Percentiles rank a stretch among this genome's conserved stretches.
phyloP scores from a whole-genome alignment of 73 alveolate genomes.

The Breviolum minutum region DNA sequence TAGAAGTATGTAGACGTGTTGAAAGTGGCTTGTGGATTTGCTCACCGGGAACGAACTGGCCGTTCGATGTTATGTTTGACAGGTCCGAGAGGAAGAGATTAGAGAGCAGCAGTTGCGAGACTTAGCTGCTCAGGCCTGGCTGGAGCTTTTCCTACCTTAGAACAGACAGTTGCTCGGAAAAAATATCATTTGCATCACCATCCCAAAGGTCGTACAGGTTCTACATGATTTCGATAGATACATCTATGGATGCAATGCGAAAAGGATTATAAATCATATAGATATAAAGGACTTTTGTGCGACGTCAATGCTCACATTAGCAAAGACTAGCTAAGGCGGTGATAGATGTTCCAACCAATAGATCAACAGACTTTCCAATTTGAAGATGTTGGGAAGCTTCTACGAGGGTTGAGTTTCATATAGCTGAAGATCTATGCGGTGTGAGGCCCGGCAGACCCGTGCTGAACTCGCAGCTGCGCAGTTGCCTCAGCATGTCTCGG shows the following conservation, averaged over 20 bases:
- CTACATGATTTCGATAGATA: too few species aligned
- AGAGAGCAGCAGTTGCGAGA: slow-evolving; percentile 95
- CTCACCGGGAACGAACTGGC: neutral
- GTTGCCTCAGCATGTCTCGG: neutral
- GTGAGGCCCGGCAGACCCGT: slow-evolving; percentile 68
- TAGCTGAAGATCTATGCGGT: too few species aligned
- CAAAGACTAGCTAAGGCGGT: too few species aligned
- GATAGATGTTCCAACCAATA: neutral
- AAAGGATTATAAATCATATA: too few species aligned
- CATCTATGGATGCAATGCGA: too few species aligned
- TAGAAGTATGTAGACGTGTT: too few species aligned
- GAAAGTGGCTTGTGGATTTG: neutral
- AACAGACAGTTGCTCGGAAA: neutral
- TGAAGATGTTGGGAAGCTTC: too few species aligned
- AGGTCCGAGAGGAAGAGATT: slow-evolving; percentile 90
- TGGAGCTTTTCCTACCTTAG: neutral
- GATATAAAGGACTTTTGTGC: too few species aligned
- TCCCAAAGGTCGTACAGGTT: too few species aligned
- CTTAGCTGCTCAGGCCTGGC: slow-evolving; percentile 84
- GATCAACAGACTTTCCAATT: neutral
- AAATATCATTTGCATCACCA: neutral
- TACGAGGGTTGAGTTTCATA: neutral
- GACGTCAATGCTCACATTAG: too few species aligned
- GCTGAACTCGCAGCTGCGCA: slow-evolving; percentile 88
- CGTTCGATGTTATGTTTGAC: neutral